Evolutionary conservation across 2,329 filamentous ascomycete species (phyloP).

Genomic region (Aspergillus sp.): DNA sequence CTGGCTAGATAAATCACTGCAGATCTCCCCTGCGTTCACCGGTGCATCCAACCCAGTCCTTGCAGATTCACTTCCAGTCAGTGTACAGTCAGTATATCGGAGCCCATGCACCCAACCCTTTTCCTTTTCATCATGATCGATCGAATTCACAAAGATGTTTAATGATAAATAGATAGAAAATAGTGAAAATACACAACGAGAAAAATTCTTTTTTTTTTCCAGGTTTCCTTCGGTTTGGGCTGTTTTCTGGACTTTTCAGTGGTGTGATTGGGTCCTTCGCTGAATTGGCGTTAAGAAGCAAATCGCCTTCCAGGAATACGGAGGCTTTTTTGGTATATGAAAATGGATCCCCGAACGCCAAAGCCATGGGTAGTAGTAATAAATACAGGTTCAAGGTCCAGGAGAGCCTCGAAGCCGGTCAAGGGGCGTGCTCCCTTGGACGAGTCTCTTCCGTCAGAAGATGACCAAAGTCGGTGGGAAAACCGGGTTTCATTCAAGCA

Average conservation of each 20-base stretch:
- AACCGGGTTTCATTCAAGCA: slow-evolving; percentile 31
- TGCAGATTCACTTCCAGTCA: background rate
- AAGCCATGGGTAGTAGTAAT: slow-evolving; percentile 29
- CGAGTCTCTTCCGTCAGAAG: background rate
- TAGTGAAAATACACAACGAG: background rate
- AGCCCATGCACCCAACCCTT: too few species aligned
- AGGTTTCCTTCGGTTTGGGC: background rate
- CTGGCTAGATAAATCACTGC: background rate
- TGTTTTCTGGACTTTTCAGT: slow-evolving; percentile 6
- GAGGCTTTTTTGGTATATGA: slow-evolving; percentile 28
- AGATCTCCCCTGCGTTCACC: background rate
- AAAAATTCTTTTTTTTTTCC: slow-evolving; percentile 13
- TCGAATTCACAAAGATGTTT: background rate
- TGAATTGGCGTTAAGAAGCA: slow-evolving; percentile 17
- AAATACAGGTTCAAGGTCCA: slow-evolving; percentile 30
- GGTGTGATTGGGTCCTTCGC: slow-evolving; percentile 7
- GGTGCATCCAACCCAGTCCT: background rate
- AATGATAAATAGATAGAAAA: slow-evolving; percentile 1
- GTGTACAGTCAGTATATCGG: too few species aligned
- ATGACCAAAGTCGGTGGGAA: background rate
- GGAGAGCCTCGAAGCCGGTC: background rate
- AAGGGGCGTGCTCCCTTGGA: background rate
- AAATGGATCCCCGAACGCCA: slow-evolving; percentile 30
- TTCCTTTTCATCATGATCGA: too few species aligned
- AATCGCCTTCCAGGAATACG: slow-evolving; percentile 17